phyloP scores from a whole-genome alignment of 192 early-diverging fungal genomes.

The Phlyctochytrium planicorne region DNA sequence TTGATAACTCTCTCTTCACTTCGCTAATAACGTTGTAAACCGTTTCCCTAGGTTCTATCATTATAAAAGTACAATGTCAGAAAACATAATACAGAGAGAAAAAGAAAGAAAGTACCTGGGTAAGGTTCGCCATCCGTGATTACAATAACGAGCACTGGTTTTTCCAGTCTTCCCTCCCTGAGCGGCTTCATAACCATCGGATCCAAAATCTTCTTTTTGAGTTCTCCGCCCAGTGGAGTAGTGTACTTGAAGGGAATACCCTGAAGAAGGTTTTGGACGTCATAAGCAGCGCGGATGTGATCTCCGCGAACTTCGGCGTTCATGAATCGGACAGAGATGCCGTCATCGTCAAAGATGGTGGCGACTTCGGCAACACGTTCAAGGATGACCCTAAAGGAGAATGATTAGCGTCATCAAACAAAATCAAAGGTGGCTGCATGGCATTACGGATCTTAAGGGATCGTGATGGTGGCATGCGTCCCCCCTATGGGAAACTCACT shows the following conservation, averaged over 20 bases:
- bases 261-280: not conserved
- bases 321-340: not conserved
- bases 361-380: not conserved
- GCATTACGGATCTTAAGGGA: too few species aligned
- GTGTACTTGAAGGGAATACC: not conserved
- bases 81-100: too few species aligned
- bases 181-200: not conserved
- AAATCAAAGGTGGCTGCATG: too few species aligned
- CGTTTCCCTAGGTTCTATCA: not conserved
- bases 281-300: not conserved
- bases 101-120: too few species aligned
- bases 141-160: not conserved
- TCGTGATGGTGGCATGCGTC: too few species aligned
- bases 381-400: not conserved
- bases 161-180: not conserved
- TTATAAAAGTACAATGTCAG: too few species aligned
- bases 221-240: not conserved
- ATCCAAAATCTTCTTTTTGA: not conserved
- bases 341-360: not conserved
- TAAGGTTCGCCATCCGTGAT: not conserved
- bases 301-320: not conserved
- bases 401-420: too few species aligned
- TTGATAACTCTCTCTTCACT: not conserved
- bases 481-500: not conserved
- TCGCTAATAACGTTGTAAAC: not conserved